Base-by-base conservation (phyloP, 208 protist species). In the Leishmania martiniquensis region DNA sequence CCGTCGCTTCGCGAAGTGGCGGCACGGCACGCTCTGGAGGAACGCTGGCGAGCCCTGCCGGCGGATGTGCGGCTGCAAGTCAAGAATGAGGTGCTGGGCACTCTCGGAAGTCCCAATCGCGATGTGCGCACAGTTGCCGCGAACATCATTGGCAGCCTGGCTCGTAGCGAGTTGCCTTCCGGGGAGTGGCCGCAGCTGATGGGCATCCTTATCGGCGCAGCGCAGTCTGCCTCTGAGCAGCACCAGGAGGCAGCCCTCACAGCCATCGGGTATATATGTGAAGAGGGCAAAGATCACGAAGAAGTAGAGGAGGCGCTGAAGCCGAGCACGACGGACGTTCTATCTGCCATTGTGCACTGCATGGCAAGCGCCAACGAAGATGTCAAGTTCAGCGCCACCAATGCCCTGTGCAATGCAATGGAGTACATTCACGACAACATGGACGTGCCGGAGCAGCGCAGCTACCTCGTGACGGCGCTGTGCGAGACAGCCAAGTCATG, bases 181-280 rank as follows among this genome's bases (percentile, higher is more conserved):
- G 88, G 93, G 13, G 93, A 98, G 89, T 99, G 98, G 98, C 86
- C 84, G 22, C 91, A 98, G 65, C 83, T 99, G 10, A 91, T 99
- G 52, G 70, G 88, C 25, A 87, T 89, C 20, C 90, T 99, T 4
- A 75, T 98, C 32, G 60, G 81, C 20, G 98, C 94, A 32, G 87
- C 84, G 17, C 65, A 83, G 55, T 86, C 81, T 10, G 67, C 62
- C 29, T 85, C 90, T 70, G 86, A 87, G 55, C 76, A 92, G 51
- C 87, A 98, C 78, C 96, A 98, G 81, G 91, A 99, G 82, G 88
- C 97, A n/a, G 93, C 96, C 17, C 95, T 99, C 25, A 95, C 97
- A 45, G 83, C 97, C 32, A 88, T 99, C 47, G 98, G 99, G 25
- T 99, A 99, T 87, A 89, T 99, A 44, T 99, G 98, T 85, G 98